phyloP scores from a whole-genome alignment of 305 asterid genomes.

The Solanum aculeatissimum region DNA sequence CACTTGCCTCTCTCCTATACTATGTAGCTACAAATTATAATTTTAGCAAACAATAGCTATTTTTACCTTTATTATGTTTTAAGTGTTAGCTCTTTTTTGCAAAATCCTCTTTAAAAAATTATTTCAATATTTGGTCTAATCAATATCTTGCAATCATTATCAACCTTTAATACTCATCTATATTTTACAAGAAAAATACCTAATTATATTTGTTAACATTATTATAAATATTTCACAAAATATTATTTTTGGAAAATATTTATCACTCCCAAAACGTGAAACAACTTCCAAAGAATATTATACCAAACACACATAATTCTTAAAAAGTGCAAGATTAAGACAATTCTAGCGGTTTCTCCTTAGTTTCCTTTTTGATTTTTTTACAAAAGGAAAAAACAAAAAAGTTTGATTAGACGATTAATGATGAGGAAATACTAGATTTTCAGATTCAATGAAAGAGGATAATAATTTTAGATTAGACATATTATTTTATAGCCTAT shows the following conservation, averaged over 20 bases:
- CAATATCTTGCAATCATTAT: neutral
- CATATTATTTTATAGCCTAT: neutral
- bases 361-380: neutral
- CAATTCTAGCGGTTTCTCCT: neutral
- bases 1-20: too few species aligned
- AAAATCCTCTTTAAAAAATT: too few species aligned
- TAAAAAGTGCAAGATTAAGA: neutral
- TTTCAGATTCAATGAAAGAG: neutral
- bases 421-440: neutral
- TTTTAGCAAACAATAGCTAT: too few species aligned
- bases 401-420: neutral
- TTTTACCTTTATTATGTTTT: too few species aligned
- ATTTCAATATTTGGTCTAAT: neutral
- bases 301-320: neutral
- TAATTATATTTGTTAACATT: neutral
- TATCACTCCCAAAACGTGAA: neutral
- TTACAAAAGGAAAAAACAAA: neutral
- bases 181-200: neutral
- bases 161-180: neutral
- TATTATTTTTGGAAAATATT: neutral
- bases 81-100: too few species aligned
- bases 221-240: neutral
- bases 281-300: neutral
- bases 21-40: too few species aligned
- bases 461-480: neutral